Percentiles rank a stretch among this genome's conserved stretches.
phyloP scores from a whole-genome alignment of 2,329 filamentous ascomycete genomes.

The Claviceps sp. region DNA sequence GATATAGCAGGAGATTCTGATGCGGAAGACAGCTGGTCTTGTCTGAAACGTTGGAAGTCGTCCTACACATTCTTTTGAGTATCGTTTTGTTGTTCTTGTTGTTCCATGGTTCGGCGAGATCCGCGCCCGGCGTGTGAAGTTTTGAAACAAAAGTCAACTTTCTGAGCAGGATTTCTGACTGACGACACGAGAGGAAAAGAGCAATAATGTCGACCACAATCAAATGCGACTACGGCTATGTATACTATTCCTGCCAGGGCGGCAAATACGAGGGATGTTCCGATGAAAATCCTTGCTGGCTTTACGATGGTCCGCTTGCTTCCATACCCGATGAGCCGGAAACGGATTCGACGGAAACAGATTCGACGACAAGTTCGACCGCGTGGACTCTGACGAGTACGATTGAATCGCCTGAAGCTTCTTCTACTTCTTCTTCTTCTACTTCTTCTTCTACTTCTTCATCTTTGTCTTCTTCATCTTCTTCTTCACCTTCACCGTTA shows the following conservation, averaged over 20 bases:
- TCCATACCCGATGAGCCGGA: neutral
- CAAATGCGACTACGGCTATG: conserved; percentile 16
- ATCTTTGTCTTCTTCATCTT: no score
- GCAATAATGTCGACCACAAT: neutral
- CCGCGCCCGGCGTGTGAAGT: no score
- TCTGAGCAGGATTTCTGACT: neutral
- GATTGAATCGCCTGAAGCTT: neutral
- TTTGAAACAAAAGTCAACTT: neutral
- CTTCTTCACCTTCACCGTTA: no score
- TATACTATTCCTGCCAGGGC: conserved; percentile 24
- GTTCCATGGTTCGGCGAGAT: no score
- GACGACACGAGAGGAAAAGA: neutral
- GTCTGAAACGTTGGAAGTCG: no score
- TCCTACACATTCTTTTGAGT: no score
- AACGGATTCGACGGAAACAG: neutral
- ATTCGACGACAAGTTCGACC: conserved; percentile 14
- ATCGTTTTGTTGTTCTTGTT: no score
- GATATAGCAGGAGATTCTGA: no score
- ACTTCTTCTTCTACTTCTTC: no score
- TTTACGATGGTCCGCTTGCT: conserved; percentile 31
- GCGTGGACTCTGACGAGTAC: neutral
- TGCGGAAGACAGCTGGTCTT: no score
- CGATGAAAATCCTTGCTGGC: conserved; percentile 26
- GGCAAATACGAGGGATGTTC: conserved; percentile 31
- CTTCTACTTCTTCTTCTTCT: neutral